These are phyloP conservation scores for Simplicillium sp. DNA, from an alignment of 2,329 filamentous ascomycete genomes.

Conservation along the genomic window DNA sequence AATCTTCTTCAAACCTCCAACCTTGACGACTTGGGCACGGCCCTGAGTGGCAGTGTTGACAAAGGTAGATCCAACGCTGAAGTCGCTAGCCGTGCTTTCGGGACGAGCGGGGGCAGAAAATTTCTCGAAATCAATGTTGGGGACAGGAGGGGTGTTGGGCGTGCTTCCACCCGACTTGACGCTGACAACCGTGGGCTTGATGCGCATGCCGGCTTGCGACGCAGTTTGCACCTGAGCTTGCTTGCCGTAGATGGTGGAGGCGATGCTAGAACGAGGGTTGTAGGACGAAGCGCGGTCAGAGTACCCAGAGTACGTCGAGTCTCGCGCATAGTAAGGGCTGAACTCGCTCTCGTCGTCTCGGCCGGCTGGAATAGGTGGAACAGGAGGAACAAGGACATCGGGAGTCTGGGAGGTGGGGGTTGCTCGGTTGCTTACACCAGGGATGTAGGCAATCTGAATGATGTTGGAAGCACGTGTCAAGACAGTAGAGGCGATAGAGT, in stretches of 20 bases:
- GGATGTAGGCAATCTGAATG: constrained; percentile 98
- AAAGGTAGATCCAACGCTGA: constrained; percentile 60
- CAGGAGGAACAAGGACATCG: constrained; percentile 74
- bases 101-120: constrained; percentile 36
- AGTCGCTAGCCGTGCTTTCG: constrained; percentile 47
- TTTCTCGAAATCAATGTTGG: constrained; percentile 57
- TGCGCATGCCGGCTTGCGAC: constrained; percentile 77
- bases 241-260: constrained; percentile 89
- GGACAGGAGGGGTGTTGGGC: constrained; percentile 51
- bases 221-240: constrained; percentile 76
- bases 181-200: constrained; percentile 86
- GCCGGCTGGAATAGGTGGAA: constrained; percentile 70
- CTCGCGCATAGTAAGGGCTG: constrained; percentile 89
- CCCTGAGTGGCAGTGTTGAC: constrained; percentile 52
- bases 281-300: constrained; percentile 54
- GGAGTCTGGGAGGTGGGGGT: constrained; percentile 62
- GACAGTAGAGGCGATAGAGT: constrained; percentile 90
- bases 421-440: constrained; percentile 88
- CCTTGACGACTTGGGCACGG: constrained; percentile 50
- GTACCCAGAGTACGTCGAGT: constrained; percentile 74
- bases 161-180: constrained; percentile 63
- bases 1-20: constrained; percentile 42
- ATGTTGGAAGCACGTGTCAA: constrained; percentile 95
- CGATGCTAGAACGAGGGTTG: constrained; percentile 62
- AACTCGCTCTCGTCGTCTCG: constrained; percentile 45